Evolutionary conservation across 768 basidiomycete genomes (phyloP), one percentile per base, ranked within the genome.

Genomic region (Leucosporidium yakuticum): DNA sequence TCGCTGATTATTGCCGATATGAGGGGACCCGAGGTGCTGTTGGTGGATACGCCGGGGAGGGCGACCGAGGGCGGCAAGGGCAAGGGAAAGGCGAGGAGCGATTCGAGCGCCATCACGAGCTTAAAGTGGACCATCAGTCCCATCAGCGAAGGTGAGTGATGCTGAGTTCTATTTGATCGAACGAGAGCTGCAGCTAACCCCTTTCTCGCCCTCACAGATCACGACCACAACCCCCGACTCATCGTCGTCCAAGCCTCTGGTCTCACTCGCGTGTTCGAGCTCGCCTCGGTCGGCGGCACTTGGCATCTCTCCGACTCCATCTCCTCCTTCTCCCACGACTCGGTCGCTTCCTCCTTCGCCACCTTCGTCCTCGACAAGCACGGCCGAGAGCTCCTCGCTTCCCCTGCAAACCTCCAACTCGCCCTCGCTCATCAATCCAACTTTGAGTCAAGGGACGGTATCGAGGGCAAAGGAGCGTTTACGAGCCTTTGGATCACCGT

Each of bases 61-160:
- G 75, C 34, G 75, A 77, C 54, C 76, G 78, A 11, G 75, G 77
- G 7, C 67, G 74, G 71, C 62, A 76, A 79, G 70, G 78, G 78
- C 69, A 80, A 80, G 74, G 76, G 78, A 29, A 82, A 81, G 72
- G 81, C 79, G 63, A 80, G 80, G 60, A 79, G 77, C n/a, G 78
- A 81, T 23, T 63, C 76, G 54, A 83, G 85, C 63, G 78, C 80
- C 2, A 78, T 88, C 14, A 79, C 78, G 23, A 82, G 83, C 1
- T 76, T 94, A 68, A 80, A 83, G 32, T 95, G 89, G 89, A 82
- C 86, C 0, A 82, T 90, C 8, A 82, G 83, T 59, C 78, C 82
- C 3, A 75, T 87, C 27, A 82, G 82, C 7, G 79, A 83, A 76
- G 88, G 89, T 82, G 61, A 36, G 78, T 71, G 2, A 12, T 44